Base-by-base conservation (phyloP, 371 early-diverging fungal species). In the Mortierella sp. region DNA sequence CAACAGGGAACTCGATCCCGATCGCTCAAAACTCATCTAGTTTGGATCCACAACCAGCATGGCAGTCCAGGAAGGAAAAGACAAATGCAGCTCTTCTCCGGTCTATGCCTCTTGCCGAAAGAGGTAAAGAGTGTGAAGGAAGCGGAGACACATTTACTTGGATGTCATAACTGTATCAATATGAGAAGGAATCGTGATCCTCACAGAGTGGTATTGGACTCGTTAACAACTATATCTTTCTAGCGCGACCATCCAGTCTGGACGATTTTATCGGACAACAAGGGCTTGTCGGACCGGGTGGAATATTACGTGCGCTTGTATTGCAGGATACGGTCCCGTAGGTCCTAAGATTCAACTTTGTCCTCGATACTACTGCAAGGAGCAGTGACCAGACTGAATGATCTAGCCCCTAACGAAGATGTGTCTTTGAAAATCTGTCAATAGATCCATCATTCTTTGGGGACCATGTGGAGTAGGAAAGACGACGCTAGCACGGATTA, bases 401-500 rank as follows among this genome's bases (percentile, higher is more conserved):
- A 37, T 43, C 26, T 50, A n/a, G n/a, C n/a, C n/a, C n/a, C n/a
- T n/a, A n/a, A n/a, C n/a, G n/a, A n/a, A n/a, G n/a, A n/a, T n/a
- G n/a, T n/a, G 59, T 26, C 29, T 16, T 25, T 55, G 19, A 43
- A 16, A 12, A 51, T 47, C 23, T 6, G 9, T 60, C 46, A 21
- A 12, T 70, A 72, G 80, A 51, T 82, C 87, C n/a, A 82, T 86
- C 74, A 82, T 91, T 28, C 71, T 88, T 23, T 92, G 92, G 92
- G 93, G 94, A 5, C 91, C 92, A 14, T 94, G 95, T 4, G 97
- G 96, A 0, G 85, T 88, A 21, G 97, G 97, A n/a, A 96, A 96
- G 65, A 96, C 95, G 0, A 93, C 94, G 0, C 72, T 94, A 12
- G 96, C 94, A 4, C 77, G 88, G 21, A 89, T 93, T 46, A 90